Evolutionary conservation across 768 basidiomycete genomes (phyloP).

Genomic region (Leccinum fibrillosum): DNA sequence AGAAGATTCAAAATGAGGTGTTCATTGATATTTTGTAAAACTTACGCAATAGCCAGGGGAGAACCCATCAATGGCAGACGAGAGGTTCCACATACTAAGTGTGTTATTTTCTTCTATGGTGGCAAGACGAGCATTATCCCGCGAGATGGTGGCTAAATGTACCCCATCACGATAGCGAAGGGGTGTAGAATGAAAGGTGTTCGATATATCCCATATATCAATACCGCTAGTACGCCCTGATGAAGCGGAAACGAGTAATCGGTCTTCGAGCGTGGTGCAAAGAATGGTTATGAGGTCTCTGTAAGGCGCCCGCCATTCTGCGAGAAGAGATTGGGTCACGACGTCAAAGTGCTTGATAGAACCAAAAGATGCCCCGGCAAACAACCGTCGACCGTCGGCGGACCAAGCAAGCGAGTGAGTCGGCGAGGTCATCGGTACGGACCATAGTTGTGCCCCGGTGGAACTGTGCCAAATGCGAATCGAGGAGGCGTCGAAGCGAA

Average conservation of each 20-base stretch:
- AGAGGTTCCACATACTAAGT: neutral
- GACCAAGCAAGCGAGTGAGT: conserved; percentile 18
- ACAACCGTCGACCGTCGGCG: conserved; percentile 10
- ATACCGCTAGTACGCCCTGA: neutral
- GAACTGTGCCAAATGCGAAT: conserved; percentile 14
- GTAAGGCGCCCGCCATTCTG: neutral
- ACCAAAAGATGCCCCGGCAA: conserved; percentile 7
- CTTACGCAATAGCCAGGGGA: conserved; percentile 7
- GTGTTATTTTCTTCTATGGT: neutral
- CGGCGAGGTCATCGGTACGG: neutral
- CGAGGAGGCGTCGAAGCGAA: neutral
- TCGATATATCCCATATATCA: conserved; percentile 14
- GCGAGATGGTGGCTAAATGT: neutral
- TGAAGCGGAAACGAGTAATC: conserved; percentile 1
- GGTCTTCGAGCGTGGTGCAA: neutral
- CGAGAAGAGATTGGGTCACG: neutral
- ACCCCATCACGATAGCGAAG: conserved; percentile 2
- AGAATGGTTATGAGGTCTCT: conserved; percentile 8
- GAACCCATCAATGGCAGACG: neutral
- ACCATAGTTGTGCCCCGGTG: conserved; percentile 2
- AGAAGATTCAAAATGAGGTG: neutral
- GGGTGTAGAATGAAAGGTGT: neutral
- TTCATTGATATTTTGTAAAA: neutral
- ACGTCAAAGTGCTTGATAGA: conserved; percentile 9
- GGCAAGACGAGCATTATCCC: conserved; percentile 1